These are phyloP conservation scores for Saturnispora kantuleensis DNA, from an alignment of 805 yeast genomes.

Conservation along the genomic window DNA sequence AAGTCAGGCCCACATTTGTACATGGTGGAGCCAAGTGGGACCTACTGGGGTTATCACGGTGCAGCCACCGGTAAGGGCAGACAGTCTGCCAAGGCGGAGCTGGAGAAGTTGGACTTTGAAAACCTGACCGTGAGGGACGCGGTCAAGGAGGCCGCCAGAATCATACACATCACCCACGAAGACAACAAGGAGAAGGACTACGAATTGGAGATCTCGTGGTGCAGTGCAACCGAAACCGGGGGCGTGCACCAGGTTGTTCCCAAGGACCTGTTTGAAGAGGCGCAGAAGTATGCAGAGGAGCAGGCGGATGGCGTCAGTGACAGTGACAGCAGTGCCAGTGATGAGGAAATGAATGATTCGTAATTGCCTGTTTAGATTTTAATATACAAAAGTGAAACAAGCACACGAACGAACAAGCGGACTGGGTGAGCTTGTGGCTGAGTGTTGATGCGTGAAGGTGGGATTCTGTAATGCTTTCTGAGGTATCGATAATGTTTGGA, in stretches of 20 bases:
- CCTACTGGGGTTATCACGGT: constrained; percentile 95
- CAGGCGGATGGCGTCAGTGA: constrained; percentile 62
- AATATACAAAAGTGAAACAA: background rate
- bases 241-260: constrained; percentile 79
- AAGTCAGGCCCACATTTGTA: constrained; percentile 76
- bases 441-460: no score
- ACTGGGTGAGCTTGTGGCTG: no score
- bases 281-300: constrained; percentile 71
- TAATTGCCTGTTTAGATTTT: background rate
- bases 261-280: constrained; percentile 69
- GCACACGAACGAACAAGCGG: no score
- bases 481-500: no score
- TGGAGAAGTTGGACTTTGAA: constrained; percentile 77
- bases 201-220: constrained; percentile 92
- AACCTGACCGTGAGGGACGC: constrained; percentile 70
- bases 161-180: constrained; percentile 90
- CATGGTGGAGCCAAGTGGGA: constrained; percentile 97
- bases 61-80: constrained; percentile 98
- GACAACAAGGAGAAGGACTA: constrained; percentile 96
- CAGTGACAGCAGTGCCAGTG: constrained; percentile 30
- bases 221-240: constrained; percentile 60
- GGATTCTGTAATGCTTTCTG: no score
- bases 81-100: constrained; percentile 94
- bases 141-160: constrained; percentile 86
- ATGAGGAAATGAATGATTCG: constrained; percentile 25